Evolutionary conservation across 169 alveolate species (phyloP).

Genomic region (Theileria annulata): DNA sequence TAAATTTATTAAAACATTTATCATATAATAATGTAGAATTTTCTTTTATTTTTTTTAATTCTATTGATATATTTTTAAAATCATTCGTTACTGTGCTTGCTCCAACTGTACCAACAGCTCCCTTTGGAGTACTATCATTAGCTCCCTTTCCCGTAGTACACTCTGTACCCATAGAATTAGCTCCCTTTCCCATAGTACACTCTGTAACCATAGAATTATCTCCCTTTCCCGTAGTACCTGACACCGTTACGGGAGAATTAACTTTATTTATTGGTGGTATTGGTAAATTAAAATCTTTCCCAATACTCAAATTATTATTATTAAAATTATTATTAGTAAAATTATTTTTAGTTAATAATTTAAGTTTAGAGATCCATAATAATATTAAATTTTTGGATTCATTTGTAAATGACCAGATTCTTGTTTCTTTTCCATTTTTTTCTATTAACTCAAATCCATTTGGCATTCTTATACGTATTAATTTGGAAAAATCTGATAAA

Average conservation of each 20-base stretch:
- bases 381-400: conserved; percentile 44
- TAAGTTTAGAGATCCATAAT: conserved; percentile 38
- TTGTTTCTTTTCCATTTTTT: conserved; percentile 9
- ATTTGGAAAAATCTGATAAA: conserved; percentile 31
- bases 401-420: conserved; percentile 56
- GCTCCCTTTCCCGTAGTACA: not conserved
- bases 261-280: not conserved
- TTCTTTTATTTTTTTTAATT: conserved; percentile 38
- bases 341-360: too few species aligned
- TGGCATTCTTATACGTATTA: conserved; percentile 53
- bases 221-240: not conserved
- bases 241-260: not conserved
- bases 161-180: too few species aligned
- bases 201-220: not conserved
- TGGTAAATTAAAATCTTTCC: conserved; percentile 3
- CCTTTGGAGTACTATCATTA: not conserved
- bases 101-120: not conserved
- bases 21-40: conserved; percentile 42
- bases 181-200: too few species aligned
- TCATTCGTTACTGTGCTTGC: not conserved
- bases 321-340: not conserved
- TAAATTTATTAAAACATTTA: conserved; percentile 48
- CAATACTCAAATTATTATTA: too few species aligned
- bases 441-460: conserved; percentile 60
- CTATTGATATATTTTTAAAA: conserved; percentile 34